These are phyloP conservation scores for Ilex asprella DNA, from an alignment of 257 asterid genomes.

Conservation along the genomic window DNA sequence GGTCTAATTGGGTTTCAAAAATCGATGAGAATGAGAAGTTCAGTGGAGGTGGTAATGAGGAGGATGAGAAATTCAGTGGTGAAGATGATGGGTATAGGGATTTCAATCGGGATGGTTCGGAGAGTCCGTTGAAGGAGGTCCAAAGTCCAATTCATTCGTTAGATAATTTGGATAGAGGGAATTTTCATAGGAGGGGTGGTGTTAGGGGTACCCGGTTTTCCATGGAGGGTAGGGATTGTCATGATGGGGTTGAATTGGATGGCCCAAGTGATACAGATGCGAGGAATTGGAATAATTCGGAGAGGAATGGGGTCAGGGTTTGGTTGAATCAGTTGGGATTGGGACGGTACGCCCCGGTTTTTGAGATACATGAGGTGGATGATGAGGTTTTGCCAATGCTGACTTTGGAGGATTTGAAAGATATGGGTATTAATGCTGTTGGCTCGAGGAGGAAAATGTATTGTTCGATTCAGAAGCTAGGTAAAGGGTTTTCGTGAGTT, in stretches of 20 bases:
- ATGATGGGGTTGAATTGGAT: neutral
- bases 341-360: conserved; percentile 33
- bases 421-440: conserved; percentile 60
- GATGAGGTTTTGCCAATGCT: conserved; percentile 48
- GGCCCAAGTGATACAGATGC: neutral
- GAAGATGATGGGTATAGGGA: neutral
- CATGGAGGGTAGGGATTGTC: neutral
- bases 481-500: conserved; percentile 2
- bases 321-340: conserved; percentile 56
- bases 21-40: neutral
- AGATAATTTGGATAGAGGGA: conserved; percentile 2
- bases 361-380: conserved; percentile 70
- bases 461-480: conserved; percentile 40
- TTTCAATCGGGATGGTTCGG: neutral
- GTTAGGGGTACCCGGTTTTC: no score
- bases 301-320: conserved; percentile 17
- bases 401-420: conserved; percentile 69
- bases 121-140: no score
- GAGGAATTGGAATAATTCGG: conserved; percentile 9
- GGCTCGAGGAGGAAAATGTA: conserved; percentile 63
- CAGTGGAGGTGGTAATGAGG: no score
- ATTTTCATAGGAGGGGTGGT: conserved; percentile 2
- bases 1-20: no score
- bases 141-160: neutral
- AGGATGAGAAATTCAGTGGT: neutral